Evolutionary conservation across 257 asterid genomes (phyloP), one percentile per base, ranked within the genome.

Genomic region (Scutellaria barbata): DNA sequence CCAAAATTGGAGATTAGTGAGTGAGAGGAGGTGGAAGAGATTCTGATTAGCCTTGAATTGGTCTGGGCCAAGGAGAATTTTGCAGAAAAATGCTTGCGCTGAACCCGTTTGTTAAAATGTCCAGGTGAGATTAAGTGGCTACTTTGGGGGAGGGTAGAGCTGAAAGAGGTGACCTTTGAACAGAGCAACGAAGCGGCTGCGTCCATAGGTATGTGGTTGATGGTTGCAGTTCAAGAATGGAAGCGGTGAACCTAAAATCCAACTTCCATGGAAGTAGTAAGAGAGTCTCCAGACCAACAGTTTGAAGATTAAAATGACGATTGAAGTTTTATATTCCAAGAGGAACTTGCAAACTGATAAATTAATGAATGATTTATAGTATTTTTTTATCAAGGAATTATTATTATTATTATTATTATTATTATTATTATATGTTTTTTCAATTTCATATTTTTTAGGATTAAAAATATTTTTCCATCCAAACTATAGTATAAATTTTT

Each of bases 51-150:
- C 70, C 66, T 74, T 10, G 58, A 40, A 63, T 41, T 66, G 55
- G 12, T 33, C 30, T 9, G 48, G 17, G 52, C 8, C 5, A 13
- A 30, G 6, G 82, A 72, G 37, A 6, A 74, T 68, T 73, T 77
- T 20, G 47, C 35, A 20, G 75, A 69, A 1, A 72, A 30, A 10
- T 35, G 33, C 10, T 79, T 88, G 89, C 82, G 45, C 20, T 65
- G 79, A 8, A 78, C 11, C 4, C 73, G 96, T 79, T 85, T 86
- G 96, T 77, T 66, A 20, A 74, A 86, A 82, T 64, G 96, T 66
- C 95, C 68, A 81, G 84, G 7, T 0, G 93, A 87, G 40, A 53
- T 7, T 10, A 45, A 54, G 43, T 45, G 39, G 33, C 74, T 58
- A 6, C 61, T 63, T 7, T 77, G 53, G 4, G 68, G 62, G 22